Percentiles rank a stretch among this genome's conserved stretches.
Conservation (phyloP, 768 basidiomycete genomes). For the Pseudohyphozyma bogoriensis region DNA sequence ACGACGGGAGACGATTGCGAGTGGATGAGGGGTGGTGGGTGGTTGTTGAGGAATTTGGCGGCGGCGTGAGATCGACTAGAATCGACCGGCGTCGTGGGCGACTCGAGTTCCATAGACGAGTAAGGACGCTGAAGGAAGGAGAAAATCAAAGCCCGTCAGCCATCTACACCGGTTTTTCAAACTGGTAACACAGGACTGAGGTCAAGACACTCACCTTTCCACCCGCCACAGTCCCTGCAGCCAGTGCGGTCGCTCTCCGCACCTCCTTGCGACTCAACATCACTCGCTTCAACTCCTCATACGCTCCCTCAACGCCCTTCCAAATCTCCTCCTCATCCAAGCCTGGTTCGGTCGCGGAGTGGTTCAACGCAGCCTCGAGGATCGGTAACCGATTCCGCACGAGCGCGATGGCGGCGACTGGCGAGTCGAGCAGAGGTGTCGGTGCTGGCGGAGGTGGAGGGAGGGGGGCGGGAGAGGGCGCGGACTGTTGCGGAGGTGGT, state of each 20-base stretch:
- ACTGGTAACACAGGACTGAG: not conserved
- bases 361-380: constrained; percentile 23
- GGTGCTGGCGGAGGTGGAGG: not conserved
- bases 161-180: not conserved
- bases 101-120: constrained; percentile 23
- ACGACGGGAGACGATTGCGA: constrained; percentile 21
- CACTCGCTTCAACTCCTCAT: constrained; percentile 23
- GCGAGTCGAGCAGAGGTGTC: not conserved
- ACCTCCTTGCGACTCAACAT: constrained; percentile 14
- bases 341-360: constrained; percentile 12
- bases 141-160: not conserved
- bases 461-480: not conserved
- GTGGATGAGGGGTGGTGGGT: constrained; percentile 16
- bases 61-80: not conserved
- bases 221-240: not conserved
- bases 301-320: constrained; percentile 28
- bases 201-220: not conserved
- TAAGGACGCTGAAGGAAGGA: not conserved
- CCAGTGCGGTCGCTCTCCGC: not conserved
- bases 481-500: not conserved
- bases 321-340: constrained; percentile 29
- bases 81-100: constrained; percentile 6
- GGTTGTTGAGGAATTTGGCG: not conserved
- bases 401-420: constrained; percentile 17
- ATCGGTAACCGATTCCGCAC: constrained; percentile 22